Evolutionary conservation across 2,329 filamentous ascomycete genomes (phyloP), one percentile per base, ranked within the genome.

Genomic region (Claviceps sp.): DNA sequence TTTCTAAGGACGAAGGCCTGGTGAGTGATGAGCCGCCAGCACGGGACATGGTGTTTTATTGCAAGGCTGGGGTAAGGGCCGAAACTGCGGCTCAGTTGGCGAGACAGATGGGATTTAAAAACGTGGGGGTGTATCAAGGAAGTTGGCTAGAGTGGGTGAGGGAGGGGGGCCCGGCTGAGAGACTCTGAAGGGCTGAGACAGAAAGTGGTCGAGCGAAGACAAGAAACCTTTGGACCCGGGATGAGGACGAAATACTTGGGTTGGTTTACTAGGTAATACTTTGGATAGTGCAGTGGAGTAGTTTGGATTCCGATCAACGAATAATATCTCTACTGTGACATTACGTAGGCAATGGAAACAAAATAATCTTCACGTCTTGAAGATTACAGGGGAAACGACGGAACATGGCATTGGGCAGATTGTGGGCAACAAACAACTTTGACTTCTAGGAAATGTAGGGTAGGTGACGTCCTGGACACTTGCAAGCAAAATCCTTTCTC

Each of bases 51-150:
- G 76, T 97, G 4, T 93, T 97, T 62, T 97, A 95, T 68, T 98
- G 93, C 71, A 94, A 89, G 71, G 84, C 90, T 0, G 93, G 93
- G 2, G 87, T 97, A 57, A 76, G 93, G 63, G 89, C 87, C 59
- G 73, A 76, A 46, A 79, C 86, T 0, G 90, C 90, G 6, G 89
- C 89, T 6, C 75, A 78, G 57, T 67, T 96, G 65, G 93, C 93
- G 34, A 73, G 74, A 60, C 77, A 86, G 63, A 84, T 82, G 2
- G 91, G 91, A 9, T 97, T 87, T 76, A 68, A 70, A 48, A 78
- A 76, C 7, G 79, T 87, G 0, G 80, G 79, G 20, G 85, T 89
- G 69, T 91, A 88, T 62, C 72, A 75, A 2, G 87, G 86, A 1
- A 87, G 82, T 63, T 90, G 84, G 84, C 47, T 87, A 57, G 91